Evolutionary conservation across 1,284 basidiomycete genomes (phyloP), one percentile per base, ranked within the genome.

Genomic region (Puccinia brachypodii): DNA sequence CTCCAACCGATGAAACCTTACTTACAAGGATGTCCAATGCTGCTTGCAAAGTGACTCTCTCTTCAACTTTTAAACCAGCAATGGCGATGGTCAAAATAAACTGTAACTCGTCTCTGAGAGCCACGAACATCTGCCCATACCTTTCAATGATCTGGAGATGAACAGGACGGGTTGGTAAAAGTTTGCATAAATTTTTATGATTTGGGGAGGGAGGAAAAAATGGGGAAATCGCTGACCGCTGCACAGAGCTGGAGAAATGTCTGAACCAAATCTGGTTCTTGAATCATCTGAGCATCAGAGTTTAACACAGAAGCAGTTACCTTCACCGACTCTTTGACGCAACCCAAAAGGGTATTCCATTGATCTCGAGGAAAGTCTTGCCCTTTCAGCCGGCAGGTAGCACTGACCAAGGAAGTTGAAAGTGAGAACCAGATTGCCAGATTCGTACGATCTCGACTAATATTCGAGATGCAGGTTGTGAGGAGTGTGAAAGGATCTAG

Each of bases 211-310:
- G 2, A 22, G 58, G 19, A 31, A 25, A 72, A 47, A 22, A 76
- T 40, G 22, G 58, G 79, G 33, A 66, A 82, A 19, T 38, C 28
- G 19, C 75, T 53, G 22, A 82, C 82, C 16, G 78, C 76, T 33
- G 82, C 71, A 28, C 76, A 78, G 76, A 82, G 83, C 68, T 76
- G 77, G n/a, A 86, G 81, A 74, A 85, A 85, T 13, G 83, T 83
- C 22, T 85, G 84, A 1, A 85, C 85, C 3, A 85, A 74, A 58
- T 86, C 85, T 0, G 85, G 85, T 36, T 85, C 84, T 71, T 84
- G 83, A 33, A 74, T 78, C 84, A 86, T 84, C 0, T 82, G 84
- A 84, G 82, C 40, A 62, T 76, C 74, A 47, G 74, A 60, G 47
- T 64, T 42, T 11, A 76, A 60, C 36, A 47, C 74, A 13, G 56